Base-by-base conservation (phyloP, 495 filamentous ascomycete genomes). In the Penicillium lividum region DNA sequence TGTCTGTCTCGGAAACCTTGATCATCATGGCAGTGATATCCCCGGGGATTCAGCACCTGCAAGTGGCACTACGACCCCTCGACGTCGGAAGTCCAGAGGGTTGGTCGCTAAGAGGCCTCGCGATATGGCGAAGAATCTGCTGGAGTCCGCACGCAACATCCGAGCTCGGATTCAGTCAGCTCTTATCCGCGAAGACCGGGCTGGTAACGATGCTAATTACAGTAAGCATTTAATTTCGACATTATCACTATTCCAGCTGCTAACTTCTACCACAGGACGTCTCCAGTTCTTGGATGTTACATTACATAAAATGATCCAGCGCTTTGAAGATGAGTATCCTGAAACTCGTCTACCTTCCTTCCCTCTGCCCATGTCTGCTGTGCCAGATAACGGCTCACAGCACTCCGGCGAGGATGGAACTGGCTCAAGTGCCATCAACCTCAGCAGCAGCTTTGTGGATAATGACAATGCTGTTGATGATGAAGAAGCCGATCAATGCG, bases 291-390 rank as follows among this genome's bases (percentile, higher is more conserved):
- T 98, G 30, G 93, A 97, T 64, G 80, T 89, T 51, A 98, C 94
- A 2, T 82, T 98, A 7, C 83, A 90, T 59, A 84, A 85, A 60
- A 96, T 98, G 76, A 97, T 98, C 67, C 84, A 89, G 66, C 90
- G 94, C 18, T 98, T 98, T 60, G 94, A 98, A 68, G 87, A 93
- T 65, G 93, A 97, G 73, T 98, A 91, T 65, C 94, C 94, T 10
- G 94, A 98, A 67, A 93, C 88, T 2, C 85, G 91, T 13, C 72
- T 92, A 13, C 30, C 48, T 10, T 58, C 74, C 15, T 69, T 57
- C 40, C 25, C 60, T 18, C 53, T 68, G n/a, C 57, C 68, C 8
- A 5, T 58, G 15, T 66, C 64, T 10, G 22, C 58, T 31, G 53
- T 54, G 7, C 66, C 63, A 6, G 75, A 77, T n/a, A 70, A 62